Evolutionary conservation across 306 rosid genomes (phyloP), one percentile per base, ranked within the genome.

Genomic region (Prosopis cineraria): DNA sequence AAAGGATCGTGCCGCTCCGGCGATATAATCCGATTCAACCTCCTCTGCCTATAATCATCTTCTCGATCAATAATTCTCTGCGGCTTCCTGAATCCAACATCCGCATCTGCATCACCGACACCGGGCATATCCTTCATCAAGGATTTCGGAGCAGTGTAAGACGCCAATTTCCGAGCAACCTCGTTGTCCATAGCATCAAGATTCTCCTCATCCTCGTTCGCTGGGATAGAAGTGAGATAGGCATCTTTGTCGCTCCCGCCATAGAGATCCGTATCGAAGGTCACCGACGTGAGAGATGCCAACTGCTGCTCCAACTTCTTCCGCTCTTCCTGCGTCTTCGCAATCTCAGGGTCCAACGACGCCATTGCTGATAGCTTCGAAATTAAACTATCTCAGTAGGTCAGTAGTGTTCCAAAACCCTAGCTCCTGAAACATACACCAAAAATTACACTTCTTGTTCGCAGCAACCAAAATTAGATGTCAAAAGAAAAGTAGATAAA

Each of bases 241-340:
- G 86, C 55, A 24, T 72, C 85, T 79, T 75, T 87, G 76, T 91
- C 88, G 44, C 76, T 77, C 7, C 80, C 80, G 22, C 93, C 91
- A 39, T 88, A 88, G 50, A 91, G 87, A 29, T 91, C 90, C 10
- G 82, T 85, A 45, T 91, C 93, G 85, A 82, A 91, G 48, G 88
- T 82, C 13, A 89, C 56, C 4, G 96, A 76, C 41, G 66, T 88
- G 13, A 91, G 81, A 37, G 96, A 84, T 14, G 91, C 93, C 52
- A 91, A 70, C 27, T 87, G 87, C 87, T 84, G 88, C 82, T 90
- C 95, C 92, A 90, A 65, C 67, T 60, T 85, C 86, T 43, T 83
- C 68, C 90, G 80, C 58, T 93, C 98, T 40, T 94, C 97, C 83
- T 94, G 97, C 19, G 96, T 89, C 78, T 86, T 94, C 24, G 90